Evolutionary conservation across 2,329 filamentous ascomycete species (phyloP).

Genomic region (Aspergillus ibericus): DNA sequence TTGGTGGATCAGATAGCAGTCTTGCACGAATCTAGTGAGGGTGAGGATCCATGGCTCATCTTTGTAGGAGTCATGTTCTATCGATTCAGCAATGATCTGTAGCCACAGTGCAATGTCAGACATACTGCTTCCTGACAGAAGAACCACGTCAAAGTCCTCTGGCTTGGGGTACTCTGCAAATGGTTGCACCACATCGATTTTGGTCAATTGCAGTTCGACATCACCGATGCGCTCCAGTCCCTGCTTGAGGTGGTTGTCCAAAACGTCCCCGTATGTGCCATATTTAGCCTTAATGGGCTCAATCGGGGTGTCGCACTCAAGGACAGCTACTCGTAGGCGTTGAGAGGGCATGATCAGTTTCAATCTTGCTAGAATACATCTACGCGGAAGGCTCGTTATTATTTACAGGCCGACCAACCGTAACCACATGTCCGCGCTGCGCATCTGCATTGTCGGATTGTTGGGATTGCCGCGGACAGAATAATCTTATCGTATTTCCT

Average conservation of each 20-base stretch:
- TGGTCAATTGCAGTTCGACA: constrained; percentile 18
- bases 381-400: too few species aligned
- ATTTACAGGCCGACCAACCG: too few species aligned
- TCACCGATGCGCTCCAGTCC: constrained; percentile 16
- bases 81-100: neutral
- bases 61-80: constrained; percentile 44
- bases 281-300: constrained; percentile 20
- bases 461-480: too few species aligned
- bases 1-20: constrained; percentile 7
- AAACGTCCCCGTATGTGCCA: constrained; percentile 29
- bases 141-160: constrained; percentile 26
- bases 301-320: constrained; percentile 34
- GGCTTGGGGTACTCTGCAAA: constrained; percentile 21
- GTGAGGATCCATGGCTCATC: constrained; percentile 49
- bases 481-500: too few species aligned
- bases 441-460: too few species aligned
- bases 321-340: constrained; percentile 24
- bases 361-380: too few species aligned
- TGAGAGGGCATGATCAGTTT: constrained; percentile 4
- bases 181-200: constrained; percentile 27
- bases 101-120: neutral
- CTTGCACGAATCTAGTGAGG: constrained; percentile 44
- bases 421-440: too few species aligned
- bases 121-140: constrained; percentile 35
- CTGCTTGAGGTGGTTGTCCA: constrained; percentile 23